Evolutionary conservation across 805 yeast species (phyloP), one percentile per base, ranked within the genome.

Genomic region (Starmerella roubikii): DNA sequence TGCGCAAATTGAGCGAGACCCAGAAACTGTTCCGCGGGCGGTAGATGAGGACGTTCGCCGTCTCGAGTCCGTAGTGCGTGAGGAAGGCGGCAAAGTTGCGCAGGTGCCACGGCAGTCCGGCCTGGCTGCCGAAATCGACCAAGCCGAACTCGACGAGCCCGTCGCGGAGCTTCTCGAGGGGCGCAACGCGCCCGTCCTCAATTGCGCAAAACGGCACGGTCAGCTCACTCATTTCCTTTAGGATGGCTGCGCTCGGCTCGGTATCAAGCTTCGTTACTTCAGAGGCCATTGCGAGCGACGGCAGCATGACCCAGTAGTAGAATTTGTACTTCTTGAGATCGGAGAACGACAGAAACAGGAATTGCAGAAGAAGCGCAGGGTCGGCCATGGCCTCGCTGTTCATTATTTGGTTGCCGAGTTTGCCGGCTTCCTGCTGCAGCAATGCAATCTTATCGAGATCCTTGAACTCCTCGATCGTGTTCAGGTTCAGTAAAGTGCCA

Each of bases 291-390:
- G 32, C 34, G n/a, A 51, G 56, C 1, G 71, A 60, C 0, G 98
- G 96, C 46, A 74, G 74, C 13, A 83, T 78, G 47, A 82, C 69
- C 98, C 99, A 93, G 59, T 91, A 86, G 53, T 71, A 79, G 54
- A 79, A 88, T 52, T 71, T 76, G 62, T 80, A 86, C 59, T 80
- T 83, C 57, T 91, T 91, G 54, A 91, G 67, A 57, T 91, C 98
- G 1, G 93, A 79, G 60, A 76, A 91, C 30, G 85, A 67, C 22
- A 86, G 61, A 1, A 81, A 49, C 4, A 61, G 58, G 46, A 78
- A 75, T 8, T 54, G 48, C 12, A 62, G 50, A 22, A 76, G 54
- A 4, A 58, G 20, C 0, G 62, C 50, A 0, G 78, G 74, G 35
- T 67, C 54, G 1, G 48, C 33, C 2, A 69, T 46, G 3, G 63